Evolutionary conservation across 768 basidiomycete species (phyloP).

Genomic region (Pisolithus marmoratus): DNA sequence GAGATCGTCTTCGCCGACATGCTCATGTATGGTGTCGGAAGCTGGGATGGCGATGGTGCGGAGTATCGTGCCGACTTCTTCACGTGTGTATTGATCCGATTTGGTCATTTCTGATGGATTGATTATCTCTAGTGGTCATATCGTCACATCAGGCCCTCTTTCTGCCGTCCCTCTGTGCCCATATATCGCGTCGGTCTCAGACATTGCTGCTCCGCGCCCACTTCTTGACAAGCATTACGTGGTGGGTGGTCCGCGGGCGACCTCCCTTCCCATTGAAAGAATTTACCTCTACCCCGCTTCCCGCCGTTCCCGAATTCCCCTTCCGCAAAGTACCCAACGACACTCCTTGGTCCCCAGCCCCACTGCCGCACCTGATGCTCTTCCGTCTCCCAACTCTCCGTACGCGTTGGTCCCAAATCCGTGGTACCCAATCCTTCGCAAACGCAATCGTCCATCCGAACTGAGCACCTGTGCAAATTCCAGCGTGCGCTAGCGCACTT

Average conservation of each 20-base stretch:
- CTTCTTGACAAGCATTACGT: constrained; percentile 44
- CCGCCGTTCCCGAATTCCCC: constrained; percentile 13
- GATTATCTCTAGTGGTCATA: constrained; percentile 46
- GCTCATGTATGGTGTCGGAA: constrained; percentile 57
- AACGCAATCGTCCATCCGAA: constrained; percentile 51
- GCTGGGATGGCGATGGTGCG: constrained; percentile 34
- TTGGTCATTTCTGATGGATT: constrained; percentile 2
- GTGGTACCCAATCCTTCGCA: constrained; percentile 54
- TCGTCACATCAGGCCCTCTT: constrained; percentile 66
- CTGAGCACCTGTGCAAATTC: constrained; percentile 47
- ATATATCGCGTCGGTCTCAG: constrained; percentile 53
- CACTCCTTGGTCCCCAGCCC: constrained; percentile 17
- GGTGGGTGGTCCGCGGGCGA: constrained; percentile 56
- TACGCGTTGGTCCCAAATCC: constrained; percentile 42
- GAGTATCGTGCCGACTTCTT: constrained; percentile 63
- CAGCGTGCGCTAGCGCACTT: constrained; percentile 48
- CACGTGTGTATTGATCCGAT: constrained; percentile 38
- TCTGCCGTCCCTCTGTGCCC: constrained; percentile 44
- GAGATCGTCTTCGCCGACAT: constrained; percentile 55
- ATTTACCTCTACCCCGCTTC: constrained; percentile 38
- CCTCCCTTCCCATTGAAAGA: constrained; percentile 41
- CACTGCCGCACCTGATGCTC: constrained; percentile 18
- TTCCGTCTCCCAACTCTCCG: constrained; percentile 29
- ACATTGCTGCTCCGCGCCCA: constrained; percentile 53
- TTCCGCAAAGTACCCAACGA: constrained; percentile 19